Conservation (phyloP, 2,329 filamentous ascomycete species). For the Calonectria pseudoreteaudii region DNA sequence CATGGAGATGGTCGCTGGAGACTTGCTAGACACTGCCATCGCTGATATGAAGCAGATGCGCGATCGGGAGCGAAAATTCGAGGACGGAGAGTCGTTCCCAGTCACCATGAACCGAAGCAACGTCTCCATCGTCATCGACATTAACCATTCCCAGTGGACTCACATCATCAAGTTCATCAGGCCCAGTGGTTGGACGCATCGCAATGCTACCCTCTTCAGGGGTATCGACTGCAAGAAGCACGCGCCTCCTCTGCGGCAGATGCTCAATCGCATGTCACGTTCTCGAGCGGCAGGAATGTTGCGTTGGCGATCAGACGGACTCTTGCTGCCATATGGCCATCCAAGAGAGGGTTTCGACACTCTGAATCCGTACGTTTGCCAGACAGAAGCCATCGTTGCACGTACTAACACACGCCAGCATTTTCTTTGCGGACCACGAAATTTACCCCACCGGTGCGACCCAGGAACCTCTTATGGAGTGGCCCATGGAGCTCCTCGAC, state of each 20-base stretch:
- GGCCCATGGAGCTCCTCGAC: slow-evolving; percentile 43
- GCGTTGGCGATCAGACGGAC: slow-evolving; percentile 38
- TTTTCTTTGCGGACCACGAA: slow-evolving; percentile 23
- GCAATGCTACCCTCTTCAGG: background rate
- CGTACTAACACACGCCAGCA: slow-evolving; percentile 18
- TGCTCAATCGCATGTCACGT: slow-evolving; percentile 31
- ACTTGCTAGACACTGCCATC: background rate
- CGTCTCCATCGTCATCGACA: slow-evolving; percentile 10
- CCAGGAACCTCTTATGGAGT: slow-evolving; percentile 42
- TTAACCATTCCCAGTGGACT: slow-evolving; percentile 22
- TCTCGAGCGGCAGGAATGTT: slow-evolving; percentile 26
- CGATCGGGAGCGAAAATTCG: background rate
- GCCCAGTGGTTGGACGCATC: background rate
- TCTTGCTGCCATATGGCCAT: slow-evolving; percentile 39
- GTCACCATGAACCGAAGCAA: slow-evolving; percentile 6
- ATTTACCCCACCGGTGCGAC: slow-evolving; percentile 16
- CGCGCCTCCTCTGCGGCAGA: slow-evolving; percentile 1
- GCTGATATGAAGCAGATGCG: background rate
- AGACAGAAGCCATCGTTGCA: background rate
- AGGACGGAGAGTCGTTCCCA: background rate
- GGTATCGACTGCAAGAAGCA: slow-evolving; percentile 19
- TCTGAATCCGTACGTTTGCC: slow-evolving; percentile 39
- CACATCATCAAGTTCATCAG: background rate
- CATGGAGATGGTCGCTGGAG: slow-evolving; percentile 23
- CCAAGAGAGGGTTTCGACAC: slow-evolving; percentile 26